phyloP scores from a whole-genome alignment of 2,329 filamentous ascomycete genomes.

The Colletotrichum kahawae region DNA sequence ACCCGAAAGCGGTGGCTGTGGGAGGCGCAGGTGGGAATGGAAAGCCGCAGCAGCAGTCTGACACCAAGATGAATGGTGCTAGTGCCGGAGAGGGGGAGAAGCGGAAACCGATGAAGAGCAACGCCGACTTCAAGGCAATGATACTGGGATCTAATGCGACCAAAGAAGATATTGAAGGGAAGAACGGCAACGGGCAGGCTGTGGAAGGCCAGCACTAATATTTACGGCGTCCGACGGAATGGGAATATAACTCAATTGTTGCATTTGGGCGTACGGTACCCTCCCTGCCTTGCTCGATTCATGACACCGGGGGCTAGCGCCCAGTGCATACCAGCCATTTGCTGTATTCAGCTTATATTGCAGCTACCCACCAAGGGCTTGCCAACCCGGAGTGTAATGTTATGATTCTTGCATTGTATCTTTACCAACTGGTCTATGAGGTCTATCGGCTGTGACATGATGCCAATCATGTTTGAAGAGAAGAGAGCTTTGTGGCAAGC shows the following conservation, averaged over 20 bases:
- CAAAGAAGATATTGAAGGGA: not conserved
- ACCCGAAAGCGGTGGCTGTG: slow-evolving; percentile 28
- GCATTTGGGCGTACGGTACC: slow-evolving; percentile 9
- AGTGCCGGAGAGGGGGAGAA: slow-evolving; percentile 24
- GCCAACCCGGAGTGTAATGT: not conserved
- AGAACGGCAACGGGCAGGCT: slow-evolving; percentile 8
- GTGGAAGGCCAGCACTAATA: slow-evolving; percentile 6
- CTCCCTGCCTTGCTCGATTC: not conserved
- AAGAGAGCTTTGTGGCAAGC: not conserved
- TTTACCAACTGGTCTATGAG: not conserved
- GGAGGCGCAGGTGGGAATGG: not conserved
- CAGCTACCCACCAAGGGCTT: not conserved
- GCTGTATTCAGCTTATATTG: not conserved
- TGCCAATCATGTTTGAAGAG: not conserved
- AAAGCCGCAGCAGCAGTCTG: slow-evolving; percentile 3
- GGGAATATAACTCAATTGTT: not conserved
- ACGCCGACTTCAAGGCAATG: slow-evolving; percentile 64
- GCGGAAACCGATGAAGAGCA: slow-evolving; percentile 49
- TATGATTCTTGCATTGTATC: not conserved
- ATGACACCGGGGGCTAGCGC: not conserved
- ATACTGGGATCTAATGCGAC: slow-evolving; percentile 35
- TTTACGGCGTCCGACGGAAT: slow-evolving; percentile 11
- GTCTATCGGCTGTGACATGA: not conserved
- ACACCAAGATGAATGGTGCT: slow-evolving; percentile 30
- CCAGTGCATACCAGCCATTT: not conserved